phyloP scores from a whole-genome alignment of 345 rosid species.

The Syzygium jambos region DNA sequence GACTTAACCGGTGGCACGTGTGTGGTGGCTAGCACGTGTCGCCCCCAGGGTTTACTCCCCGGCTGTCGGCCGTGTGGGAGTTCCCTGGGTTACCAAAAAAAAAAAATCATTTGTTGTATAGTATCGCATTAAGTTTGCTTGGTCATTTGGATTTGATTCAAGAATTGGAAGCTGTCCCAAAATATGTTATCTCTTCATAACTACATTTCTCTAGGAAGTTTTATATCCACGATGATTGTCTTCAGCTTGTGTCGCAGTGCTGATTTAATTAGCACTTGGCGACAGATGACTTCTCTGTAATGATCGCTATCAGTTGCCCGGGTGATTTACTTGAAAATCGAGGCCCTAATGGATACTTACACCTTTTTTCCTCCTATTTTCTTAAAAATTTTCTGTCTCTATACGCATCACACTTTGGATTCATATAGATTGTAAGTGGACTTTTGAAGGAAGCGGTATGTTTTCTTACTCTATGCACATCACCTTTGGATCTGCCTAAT shows the following conservation, averaged over 20 bases:
- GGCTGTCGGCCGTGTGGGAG: too few relatives aligned
- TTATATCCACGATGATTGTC: background rate
- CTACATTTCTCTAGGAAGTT: background rate
- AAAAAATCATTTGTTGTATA: background rate
- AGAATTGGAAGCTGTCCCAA: background rate
- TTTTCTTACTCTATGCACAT: background rate
- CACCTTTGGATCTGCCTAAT: background rate
- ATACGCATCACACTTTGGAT: background rate
- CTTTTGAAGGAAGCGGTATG: background rate
- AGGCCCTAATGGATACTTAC: background rate
- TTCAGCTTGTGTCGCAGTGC: background rate
- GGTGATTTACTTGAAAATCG: background rate
- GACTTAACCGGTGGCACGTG: too few relatives aligned
- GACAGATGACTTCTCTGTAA: background rate
- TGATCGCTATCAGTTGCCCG: background rate
- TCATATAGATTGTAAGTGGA: background rate
- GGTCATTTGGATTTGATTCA: background rate
- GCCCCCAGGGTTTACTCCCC: too few relatives aligned
- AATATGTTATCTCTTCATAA: background rate
- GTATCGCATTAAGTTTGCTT: background rate
- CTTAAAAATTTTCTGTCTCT: background rate
- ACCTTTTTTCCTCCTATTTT: background rate
- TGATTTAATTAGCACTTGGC: background rate
- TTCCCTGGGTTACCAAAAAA: too few relatives aligned
- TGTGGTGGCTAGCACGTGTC: too few relatives aligned